Conservation (phyloP, 495 filamentous ascomycete species). For the Chaetomium cochliodes region DNA sequence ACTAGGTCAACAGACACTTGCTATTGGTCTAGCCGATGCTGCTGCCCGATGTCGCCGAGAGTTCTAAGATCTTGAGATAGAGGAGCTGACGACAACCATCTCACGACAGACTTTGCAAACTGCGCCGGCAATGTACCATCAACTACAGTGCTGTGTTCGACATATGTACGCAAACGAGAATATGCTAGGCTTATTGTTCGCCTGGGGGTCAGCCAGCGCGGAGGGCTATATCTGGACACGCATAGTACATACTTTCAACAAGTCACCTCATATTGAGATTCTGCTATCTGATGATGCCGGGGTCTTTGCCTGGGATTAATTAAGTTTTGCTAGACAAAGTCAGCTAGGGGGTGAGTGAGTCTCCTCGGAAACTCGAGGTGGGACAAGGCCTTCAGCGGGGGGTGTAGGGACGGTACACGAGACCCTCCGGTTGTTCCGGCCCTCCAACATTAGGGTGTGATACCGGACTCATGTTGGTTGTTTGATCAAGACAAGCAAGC, state of each 20-base stretch:
- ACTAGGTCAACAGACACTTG: background rate
- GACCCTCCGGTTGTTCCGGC: background rate
- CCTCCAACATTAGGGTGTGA: background rate
- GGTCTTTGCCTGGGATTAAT: background rate
- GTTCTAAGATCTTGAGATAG: background rate
- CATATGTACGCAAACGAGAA: background rate
- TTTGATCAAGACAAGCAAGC: background rate
- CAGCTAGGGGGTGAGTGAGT: background rate
- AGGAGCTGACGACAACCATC: background rate
- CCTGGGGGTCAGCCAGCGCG: background rate
- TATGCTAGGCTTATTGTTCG: background rate
- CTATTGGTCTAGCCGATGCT: background rate
- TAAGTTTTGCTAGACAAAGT: too few relatives aligned
- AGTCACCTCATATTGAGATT: background rate
- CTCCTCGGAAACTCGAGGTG: background rate
- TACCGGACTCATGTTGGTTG: background rate
- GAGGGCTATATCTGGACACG: background rate
- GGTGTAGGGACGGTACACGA: background rate
- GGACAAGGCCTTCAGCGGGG: background rate
- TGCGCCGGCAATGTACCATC: background rate
- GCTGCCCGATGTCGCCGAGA: background rate
- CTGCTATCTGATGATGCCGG: background rate
- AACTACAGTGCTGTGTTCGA: background rate
- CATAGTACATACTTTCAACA: background rate
- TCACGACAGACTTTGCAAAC: background rate